These are phyloP conservation scores for Lactifluus subvellereus DNA, from an alignment of 768 basidiomycete species.

Conservation along the genomic window DNA sequence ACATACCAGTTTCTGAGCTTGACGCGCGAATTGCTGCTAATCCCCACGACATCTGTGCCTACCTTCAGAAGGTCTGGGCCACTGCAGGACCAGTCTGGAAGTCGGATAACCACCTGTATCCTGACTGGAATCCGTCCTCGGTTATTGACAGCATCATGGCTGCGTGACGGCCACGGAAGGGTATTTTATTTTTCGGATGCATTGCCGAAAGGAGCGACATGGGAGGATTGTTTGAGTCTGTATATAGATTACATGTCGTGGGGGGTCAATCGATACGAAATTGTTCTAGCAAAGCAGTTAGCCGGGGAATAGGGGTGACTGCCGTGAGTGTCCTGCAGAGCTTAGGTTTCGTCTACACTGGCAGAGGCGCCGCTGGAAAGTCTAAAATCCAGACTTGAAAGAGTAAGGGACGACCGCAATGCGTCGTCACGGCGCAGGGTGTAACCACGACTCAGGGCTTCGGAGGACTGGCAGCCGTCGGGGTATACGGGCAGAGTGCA, in stretches of 20 bases:
- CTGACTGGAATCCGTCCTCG: conserved; percentile 24
- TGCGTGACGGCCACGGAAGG: background rate
- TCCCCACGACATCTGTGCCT: background rate
- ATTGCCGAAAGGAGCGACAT: background rate
- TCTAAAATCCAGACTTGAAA: no score
- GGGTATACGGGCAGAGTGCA: no score
- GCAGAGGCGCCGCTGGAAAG: background rate
- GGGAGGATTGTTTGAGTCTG: background rate
- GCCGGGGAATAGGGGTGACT: background rate
- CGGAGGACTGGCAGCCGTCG: no score
- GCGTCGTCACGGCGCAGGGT: no score
- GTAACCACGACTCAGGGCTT: no score
- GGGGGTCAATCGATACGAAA: background rate
- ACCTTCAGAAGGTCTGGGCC: conserved; percentile 13
- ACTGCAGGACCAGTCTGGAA: conserved; percentile 1
- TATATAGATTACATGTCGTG: background rate
- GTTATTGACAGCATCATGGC: conserved; percentile 14
- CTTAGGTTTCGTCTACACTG: background rate
- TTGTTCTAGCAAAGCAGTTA: background rate
- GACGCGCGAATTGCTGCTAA: conserved; percentile 17
- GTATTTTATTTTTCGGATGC: background rate
- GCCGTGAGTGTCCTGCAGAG: background rate
- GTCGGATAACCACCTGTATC: conserved; percentile 19
- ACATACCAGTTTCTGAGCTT: conserved; percentile 12
- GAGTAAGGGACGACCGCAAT: no score